Evolutionary conservation across 495 filamentous ascomycete species (phyloP).

Genomic region (Acidomyces sp.): DNA sequence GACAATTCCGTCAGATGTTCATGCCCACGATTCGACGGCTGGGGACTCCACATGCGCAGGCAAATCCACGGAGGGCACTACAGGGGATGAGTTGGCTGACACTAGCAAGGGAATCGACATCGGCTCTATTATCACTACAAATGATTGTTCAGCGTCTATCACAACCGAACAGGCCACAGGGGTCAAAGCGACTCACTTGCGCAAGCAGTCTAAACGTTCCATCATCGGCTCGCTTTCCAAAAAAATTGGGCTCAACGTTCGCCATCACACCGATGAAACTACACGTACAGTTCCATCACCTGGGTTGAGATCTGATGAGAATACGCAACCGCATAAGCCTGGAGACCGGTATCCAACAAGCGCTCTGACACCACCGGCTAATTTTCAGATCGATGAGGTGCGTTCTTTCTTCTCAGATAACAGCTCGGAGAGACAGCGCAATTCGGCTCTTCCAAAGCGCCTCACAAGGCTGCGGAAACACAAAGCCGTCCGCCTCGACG

Average conservation of each 20-base stretch:
- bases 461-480: conserved; percentile 22
- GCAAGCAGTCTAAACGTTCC: conserved; percentile 17
- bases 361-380: conserved; percentile 22
- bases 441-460: conserved; percentile 22
- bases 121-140: conserved; percentile 12
- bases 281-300: conserved; percentile 10
- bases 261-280: not conserved
- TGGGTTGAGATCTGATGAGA: conserved; percentile 4
- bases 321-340: conserved; percentile 18
- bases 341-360: conserved; percentile 30
- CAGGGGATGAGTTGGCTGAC: conserved; percentile 1
- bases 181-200: conserved; percentile 2
- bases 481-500: conserved; percentile 12
- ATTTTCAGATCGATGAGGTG: conserved; percentile 24
- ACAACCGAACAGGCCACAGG: conserved; percentile 19
- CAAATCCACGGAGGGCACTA: conserved; percentile 15
- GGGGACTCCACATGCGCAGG: conserved; percentile 9
- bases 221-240: conserved; percentile 18
- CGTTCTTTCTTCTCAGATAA: conserved; percentile 33
- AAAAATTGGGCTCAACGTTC: conserved; percentile 14
- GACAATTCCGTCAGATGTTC: conserved; percentile 20
- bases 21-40: conserved; percentile 8
- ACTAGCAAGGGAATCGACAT: conserved; percentile 19
- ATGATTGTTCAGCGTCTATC: conserved; percentile 7
- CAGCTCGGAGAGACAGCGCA: conserved; percentile 23